Conservation (phyloP, 345 rosid genomes). For the Iberis pinnata region DNA sequence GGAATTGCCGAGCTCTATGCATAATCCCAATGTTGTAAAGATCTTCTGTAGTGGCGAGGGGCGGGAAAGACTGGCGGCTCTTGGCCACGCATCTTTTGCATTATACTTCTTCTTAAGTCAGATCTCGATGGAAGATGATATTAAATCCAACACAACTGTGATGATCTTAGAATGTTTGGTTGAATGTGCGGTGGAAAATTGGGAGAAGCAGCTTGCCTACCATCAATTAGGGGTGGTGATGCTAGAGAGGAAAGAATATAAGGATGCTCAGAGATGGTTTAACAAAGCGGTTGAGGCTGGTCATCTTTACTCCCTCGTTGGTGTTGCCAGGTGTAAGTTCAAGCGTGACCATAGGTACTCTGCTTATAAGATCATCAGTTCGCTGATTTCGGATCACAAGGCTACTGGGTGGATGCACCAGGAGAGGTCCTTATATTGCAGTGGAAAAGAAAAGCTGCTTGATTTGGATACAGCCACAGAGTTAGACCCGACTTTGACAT, state of each 20-base stretch:
- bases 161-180: constrained; percentile 79
- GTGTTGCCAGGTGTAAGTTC: constrained; percentile 82
- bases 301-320: constrained; percentile 62
- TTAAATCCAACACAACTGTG: constrained; percentile 78
- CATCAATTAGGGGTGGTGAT: constrained; percentile 85
- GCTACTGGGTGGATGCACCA: constrained; percentile 93
- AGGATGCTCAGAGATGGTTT: constrained; percentile 84
- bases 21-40: constrained; percentile 52
- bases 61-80: constrained; percentile 49
- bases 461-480: constrained; percentile 68
- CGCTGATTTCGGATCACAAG: constrained; percentile 47
- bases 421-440: constrained; percentile 76
- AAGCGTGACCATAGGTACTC: constrained; percentile 83
- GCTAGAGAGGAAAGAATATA: constrained; percentile 82
- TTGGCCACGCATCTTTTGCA: constrained; percentile 74
- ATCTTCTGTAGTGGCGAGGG: constrained; percentile 59
- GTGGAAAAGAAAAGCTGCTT: constrained; percentile 58
- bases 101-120: constrained; percentile 76
- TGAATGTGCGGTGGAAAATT: constrained; percentile 56
- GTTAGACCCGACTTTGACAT: constrained; percentile 80
- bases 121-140: constrained; percentile 69
- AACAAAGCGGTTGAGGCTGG: constrained; percentile 62
- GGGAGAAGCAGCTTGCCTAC: constrained; percentile 83
- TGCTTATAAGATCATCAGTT: constrained; percentile 73
- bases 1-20: constrained; percentile 66